A percentile compares a stretch with the other conserved stretches of the same genome.
Evolutionary conservation across 2,329 filamentous ascomycete species (phyloP).

Genomic region (Penicillium sp.): DNA sequence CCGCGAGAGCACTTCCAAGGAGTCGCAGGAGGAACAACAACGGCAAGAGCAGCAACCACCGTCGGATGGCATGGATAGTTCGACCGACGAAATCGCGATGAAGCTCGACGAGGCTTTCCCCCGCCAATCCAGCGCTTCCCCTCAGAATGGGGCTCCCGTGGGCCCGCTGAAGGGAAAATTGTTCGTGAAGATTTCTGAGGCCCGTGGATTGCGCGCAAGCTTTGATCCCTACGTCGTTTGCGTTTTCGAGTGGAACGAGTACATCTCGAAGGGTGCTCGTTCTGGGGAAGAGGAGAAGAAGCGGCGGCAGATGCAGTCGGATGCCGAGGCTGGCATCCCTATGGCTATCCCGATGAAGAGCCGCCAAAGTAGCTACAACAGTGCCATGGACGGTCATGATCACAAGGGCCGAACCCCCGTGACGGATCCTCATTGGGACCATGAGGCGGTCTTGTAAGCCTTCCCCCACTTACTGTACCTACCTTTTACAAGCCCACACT

Average conservation of each 20-base stretch:
- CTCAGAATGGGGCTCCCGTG: constrained; percentile 59
- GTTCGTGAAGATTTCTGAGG: constrained; percentile 84
- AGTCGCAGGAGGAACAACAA: constrained; percentile 11
- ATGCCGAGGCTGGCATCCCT: constrained; percentile 72
- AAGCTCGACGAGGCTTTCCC: constrained; percentile 42
- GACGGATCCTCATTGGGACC: constrained; percentile 92
- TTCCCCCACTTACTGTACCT: background rate
- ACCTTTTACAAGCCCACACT: background rate
- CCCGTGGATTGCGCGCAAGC: constrained; percentile 76
- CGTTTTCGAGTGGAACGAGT: constrained; percentile 94
- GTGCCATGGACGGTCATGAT: constrained; percentile 67
- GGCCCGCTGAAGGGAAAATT: constrained; percentile 81
- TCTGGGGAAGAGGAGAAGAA: constrained; percentile 63
- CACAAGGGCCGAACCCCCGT: constrained; percentile 63
- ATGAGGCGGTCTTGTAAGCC: constrained; percentile 89
- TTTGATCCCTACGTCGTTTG: constrained; percentile 93
- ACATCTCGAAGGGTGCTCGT: constrained; percentile 85
- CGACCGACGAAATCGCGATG: constrained; percentile 39
- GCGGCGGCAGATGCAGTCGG: constrained; percentile 57
- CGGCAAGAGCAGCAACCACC: constrained; percentile 11
- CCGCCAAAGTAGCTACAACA: constrained; percentile 94
- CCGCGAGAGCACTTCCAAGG: constrained; percentile 8
- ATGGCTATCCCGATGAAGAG: constrained; percentile 98
- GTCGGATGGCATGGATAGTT: constrained; percentile 30
- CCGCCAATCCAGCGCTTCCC: constrained; percentile 28